These are phyloP conservation scores for Paratinospora sagittata DNA, from an alignment of 164 flowering plant species.

Conservation along the genomic window DNA sequence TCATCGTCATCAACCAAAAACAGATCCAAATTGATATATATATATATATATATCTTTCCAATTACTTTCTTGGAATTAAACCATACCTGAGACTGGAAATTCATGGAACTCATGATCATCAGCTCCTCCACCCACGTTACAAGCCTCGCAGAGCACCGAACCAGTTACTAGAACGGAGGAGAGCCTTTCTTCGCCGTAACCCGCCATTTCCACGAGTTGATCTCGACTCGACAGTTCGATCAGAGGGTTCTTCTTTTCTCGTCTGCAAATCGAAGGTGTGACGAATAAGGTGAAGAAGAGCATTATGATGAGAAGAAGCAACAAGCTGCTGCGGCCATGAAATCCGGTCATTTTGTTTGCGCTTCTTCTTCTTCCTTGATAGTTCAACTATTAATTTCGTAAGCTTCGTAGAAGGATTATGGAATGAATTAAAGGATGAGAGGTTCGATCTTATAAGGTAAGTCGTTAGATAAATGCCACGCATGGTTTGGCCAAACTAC, in stretches of 20 bases:
- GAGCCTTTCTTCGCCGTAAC: conserved; percentile 90
- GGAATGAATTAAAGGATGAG: conserved; percentile 1
- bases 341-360: conserved; percentile 31
- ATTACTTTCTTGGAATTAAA: neutral
- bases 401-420: neutral
- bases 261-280: conserved; percentile 7
- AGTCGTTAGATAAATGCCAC: conserved; percentile 14
- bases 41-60: too few species aligned
- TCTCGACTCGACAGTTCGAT: conserved; percentile 29
- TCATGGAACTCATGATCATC: conserved; percentile 25
- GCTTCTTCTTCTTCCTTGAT: neutral
- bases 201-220: conserved; percentile 51
- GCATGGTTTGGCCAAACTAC: conserved; percentile 11
- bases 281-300: conserved; percentile 19
- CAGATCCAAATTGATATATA: too few species aligned
- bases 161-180: conserved; percentile 75
- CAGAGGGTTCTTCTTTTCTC: conserved; percentile 14
- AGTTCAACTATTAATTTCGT: neutral
- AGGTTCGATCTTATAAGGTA: conserved; percentile 18
- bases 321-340: conserved; percentile 21
- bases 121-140: conserved; percentile 24
- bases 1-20: too few species aligned
- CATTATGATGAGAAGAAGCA: conserved; percentile 17
- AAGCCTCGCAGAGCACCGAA: conserved; percentile 40
- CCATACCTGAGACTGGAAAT: conserved; percentile 56